Percentiles rank a stretch among this genome's conserved stretches.
phyloP scores from a whole-genome alignment of 2,329 filamentous ascomycete genomes.

The Zymoseptoria crescenta region DNA sequence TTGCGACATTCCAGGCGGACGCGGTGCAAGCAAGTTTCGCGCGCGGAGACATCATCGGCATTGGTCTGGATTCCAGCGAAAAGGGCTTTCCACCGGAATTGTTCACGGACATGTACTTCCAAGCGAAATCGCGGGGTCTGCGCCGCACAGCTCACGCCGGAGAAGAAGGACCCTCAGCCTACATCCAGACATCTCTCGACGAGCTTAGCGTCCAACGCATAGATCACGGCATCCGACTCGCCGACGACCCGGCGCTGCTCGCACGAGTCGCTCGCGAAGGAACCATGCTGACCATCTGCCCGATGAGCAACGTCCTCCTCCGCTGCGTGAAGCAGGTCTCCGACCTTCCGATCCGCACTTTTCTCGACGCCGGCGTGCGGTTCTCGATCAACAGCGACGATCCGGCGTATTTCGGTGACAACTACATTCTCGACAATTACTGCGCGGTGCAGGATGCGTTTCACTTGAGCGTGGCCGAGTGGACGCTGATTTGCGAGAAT shows the following conservation, averaged over 20 bases:
- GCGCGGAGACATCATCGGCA: slow-evolving; percentile 48
- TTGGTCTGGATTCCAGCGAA: slow-evolving; percentile 61
- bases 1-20: slow-evolving; percentile 38
- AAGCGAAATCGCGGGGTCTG: slow-evolving; percentile 47
- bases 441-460: slow-evolving; percentile 68
- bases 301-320: slow-evolving; percentile 62
- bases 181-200: slow-evolving; percentile 58
- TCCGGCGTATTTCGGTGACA: slow-evolving; percentile 64
- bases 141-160: slow-evolving; percentile 66
- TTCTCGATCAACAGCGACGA: slow-evolving; percentile 71
- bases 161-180: slow-evolving; percentile 63
- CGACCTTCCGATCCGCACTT: slow-evolving; percentile 54
- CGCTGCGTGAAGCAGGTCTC: slow-evolving; percentile 47
- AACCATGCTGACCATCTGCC: slow-evolving; percentile 63
- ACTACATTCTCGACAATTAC: slow-evolving; percentile 67
- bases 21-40: slow-evolving; percentile 39
- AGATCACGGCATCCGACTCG: slow-evolving; percentile 64
- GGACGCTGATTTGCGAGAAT: slow-evolving; percentile 55
- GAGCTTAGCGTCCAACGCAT: slow-evolving; percentile 57
- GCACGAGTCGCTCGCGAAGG: slow-evolving; percentile 48
- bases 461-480: slow-evolving; percentile 54
- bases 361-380: slow-evolving; percentile 55
- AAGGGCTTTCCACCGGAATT: slow-evolving; percentile 38
- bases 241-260: slow-evolving; percentile 53
- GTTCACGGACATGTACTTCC: slow-evolving; percentile 55